Base-by-base conservation (phyloP, 352 stramenopile genomes). In the Aphanomyces cochlioides region DNA sequence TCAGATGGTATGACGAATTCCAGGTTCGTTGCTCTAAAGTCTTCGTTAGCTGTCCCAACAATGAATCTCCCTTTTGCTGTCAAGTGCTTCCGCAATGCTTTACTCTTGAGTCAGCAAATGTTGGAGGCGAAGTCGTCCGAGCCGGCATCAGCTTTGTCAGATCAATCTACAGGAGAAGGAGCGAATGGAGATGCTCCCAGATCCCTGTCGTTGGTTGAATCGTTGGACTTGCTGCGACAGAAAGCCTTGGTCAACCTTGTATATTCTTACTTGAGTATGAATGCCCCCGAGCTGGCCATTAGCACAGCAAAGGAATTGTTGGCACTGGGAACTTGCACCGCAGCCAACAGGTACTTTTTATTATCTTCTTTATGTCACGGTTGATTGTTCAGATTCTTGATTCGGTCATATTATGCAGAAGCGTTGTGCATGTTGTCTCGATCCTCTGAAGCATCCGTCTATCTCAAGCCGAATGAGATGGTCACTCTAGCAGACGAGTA, bases 251-350 rank as follows among this genome's bases (percentile, higher is more conserved):
- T 93, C 53, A 92, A 95, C 65, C 73, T 97, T 53, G 84, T 87
- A 56, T 97, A 96, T 72, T 88, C 96, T 45, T 95, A 97, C 75
- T 77, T 97, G 74, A 92, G 84, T 47, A 90, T 97, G 78, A 87
- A 95, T 76, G 89, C 96, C 66, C 90, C 90, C n/a, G 84, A 95
- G 37, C 72, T 94, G n/a, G 87, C 88, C 4, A 86, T 97, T 63
- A 84, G 78, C 65, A 94, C 77, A 47, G 83, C 89, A 13, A 91
- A 92, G 63, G 84, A 94, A 67, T 73, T 96, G 56, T 73, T 95
- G 10, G 72, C 77, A 40, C 59, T 95, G 28, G 73, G 84, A 2
- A 81, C 82, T 19, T 90, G 83, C 66, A 90, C 85, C 13, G 87
- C 90, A 73, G 76, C 81, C 39, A 92, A 92, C 71, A 67, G 77